Base-by-base conservation (phyloP, 345 rosid genomes). In the Syzygium oleosum region DNA sequence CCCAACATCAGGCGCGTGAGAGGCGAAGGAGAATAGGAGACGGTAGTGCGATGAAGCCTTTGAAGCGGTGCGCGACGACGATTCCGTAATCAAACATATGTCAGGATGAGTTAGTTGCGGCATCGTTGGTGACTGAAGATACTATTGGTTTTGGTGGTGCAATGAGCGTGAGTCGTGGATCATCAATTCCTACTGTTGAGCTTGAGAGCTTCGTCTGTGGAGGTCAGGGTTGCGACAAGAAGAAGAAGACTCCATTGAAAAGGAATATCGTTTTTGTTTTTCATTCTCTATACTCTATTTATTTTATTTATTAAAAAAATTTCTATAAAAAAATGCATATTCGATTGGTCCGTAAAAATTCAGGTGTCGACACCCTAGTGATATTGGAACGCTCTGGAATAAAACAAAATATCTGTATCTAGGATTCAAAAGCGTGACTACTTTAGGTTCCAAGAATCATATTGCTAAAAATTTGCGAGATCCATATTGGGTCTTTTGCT, bases 1-100 rank as follows among this genome's bases (percentile, higher is more conserved):
- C 93, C 91, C 16, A 93, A 85, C 95, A 94, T 94, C 88, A 90
- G 88, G 22, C 93, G 93, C 95, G 90, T 92, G 84, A 93, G 85
- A 41, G 94, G 89, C 27, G 89, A 85, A 29, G 85, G 89, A 52
- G 85, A 83, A 91, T 85, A 21, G 94, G 97, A 77, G 94, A 93
- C 52, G 93, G 93, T 87, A 92, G 92, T 14, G 93, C 91, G 46
- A 94, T 87, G 87, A 88, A 91, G 89, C 95, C 92, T 87, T 38
- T 3, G 41, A 68, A 68, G 84, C 5, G 51, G 41, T 38, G 41
- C 41, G 41, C 41, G 41, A 38, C 4, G 41, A 38, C 3, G 41
- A 38, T 38, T 38, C 41, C 41, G 3, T 38, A 38, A 38, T 38
- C 41, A 38, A 38, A 38, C 41, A 38, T 34, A 34, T 38, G 41